Base-by-base conservation (phyloP, 2,329 filamentous ascomycete genomes). In the Aspergillus chevalieri region DNA sequence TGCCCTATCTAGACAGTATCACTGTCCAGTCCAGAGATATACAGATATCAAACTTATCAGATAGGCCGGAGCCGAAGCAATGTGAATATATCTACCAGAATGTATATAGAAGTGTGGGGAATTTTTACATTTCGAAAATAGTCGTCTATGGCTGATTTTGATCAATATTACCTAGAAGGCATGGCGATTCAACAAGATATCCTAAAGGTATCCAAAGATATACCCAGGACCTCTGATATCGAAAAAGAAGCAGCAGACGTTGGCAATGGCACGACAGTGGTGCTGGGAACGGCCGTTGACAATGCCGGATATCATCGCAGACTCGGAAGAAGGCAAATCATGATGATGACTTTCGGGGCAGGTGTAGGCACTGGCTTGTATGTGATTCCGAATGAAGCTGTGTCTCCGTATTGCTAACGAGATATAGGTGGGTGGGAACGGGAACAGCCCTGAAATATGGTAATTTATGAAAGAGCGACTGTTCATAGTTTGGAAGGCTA, bases 331-430 rank as follows among this genome's bases (percentile, higher is more conserved):
- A 57, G 67, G 22, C 62, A 67, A 41, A 64, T 70, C 44, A 70
- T 70, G 61, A 69, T 69, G 65, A 65, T 68, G 61, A 68, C 65
- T 9, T 65, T 69, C 51, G 67, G 66, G 0, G 66, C 62, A 17
- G 67, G 65, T 1, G 65, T 70, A 43, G 67, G 65, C 0, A 67
- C 62, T 1, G 66, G 66, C 1, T 55, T 69, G 21, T 43, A 28
- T 6, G 22, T 43, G 3, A 8, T 24, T n/a, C 4, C 12, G 7
- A 15, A 17, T 2, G 42, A 28, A 28, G 14, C 15, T 17, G 9
- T 22, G 15, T 4, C 5, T 12, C 4, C 6, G 6, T 38, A 15
- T 38, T 10, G 4, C 38, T 41, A 12, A 41, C 17, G 7, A 41
- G 8, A 3, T 19, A 10, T 15, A 41, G 38, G 0, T 68, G 65